phyloP scores from a whole-genome alignment of 495 filamentous ascomycete genomes.

The Penicillium herquei region DNA sequence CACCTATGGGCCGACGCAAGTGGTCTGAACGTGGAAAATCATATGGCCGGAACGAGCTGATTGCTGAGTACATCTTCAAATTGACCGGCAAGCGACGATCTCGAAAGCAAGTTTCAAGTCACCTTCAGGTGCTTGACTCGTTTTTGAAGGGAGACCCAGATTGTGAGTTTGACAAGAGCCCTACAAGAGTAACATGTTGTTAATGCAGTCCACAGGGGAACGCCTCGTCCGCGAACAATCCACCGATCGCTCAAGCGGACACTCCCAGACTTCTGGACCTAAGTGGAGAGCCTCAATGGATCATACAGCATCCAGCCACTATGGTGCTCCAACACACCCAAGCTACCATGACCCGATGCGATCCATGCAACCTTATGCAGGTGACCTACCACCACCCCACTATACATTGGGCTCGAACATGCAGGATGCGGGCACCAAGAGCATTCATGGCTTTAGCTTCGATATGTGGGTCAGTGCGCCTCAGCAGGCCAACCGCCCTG shows the following conservation, averaged over 20 bases:
- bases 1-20: slow-evolving; percentile 80
- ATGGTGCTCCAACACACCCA: slow-evolving; percentile 26
- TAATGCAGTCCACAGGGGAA: slow-evolving; percentile 34
- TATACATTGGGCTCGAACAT: slow-evolving; percentile 37
- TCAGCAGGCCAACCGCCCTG: slow-evolving; percentile 39
- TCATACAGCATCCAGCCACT: slow-evolving; percentile 34
- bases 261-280: slow-evolving; percentile 33
- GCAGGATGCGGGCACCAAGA: slow-evolving; percentile 31
- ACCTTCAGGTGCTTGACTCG: slow-evolving; percentile 93
- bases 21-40: slow-evolving; percentile 67
- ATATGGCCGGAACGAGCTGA: slow-evolving; percentile 88
- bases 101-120: slow-evolving; percentile 92
- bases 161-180: slow-evolving; percentile 28
- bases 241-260: slow-evolving; percentile 36
- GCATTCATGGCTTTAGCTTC: slow-evolving; percentile 46
- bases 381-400: slow-evolving; percentile 38
- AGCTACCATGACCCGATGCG: slow-evolving; percentile 36
- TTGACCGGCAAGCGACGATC: slow-evolving; percentile 62
- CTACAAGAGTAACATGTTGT: background rate
- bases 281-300: slow-evolving; percentile 43
- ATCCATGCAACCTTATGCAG: slow-evolving; percentile 33
- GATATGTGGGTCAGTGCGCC: slow-evolving; percentile 52
- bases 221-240: slow-evolving; percentile 43
- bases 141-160: slow-evolving; percentile 65
- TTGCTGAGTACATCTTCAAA: slow-evolving; percentile 75